A percentile compares a stretch with the other conserved stretches of the same genome.
These are phyloP conservation scores for Lanmaoa pseudosensibilis DNA, from an alignment of 768 basidiomycete species.

Conservation along the genomic window DNA sequence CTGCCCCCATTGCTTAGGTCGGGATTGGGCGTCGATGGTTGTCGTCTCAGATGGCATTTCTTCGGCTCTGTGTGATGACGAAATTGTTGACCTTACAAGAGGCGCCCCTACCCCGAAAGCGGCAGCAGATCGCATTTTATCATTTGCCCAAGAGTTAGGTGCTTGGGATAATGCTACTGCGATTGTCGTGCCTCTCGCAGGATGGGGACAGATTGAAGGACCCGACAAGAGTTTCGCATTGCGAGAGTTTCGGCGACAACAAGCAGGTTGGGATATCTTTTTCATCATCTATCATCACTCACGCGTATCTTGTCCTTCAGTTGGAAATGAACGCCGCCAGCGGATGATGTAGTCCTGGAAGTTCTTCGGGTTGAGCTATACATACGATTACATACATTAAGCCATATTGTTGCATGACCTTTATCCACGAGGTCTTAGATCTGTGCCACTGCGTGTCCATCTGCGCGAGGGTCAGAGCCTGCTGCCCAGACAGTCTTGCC, in stretches of 20 bases:
- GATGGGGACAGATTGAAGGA: conserved; percentile 84
- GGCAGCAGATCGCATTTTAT: conserved; percentile 81
- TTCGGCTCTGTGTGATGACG: conserved; percentile 87
- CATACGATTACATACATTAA: conserved; percentile 1
- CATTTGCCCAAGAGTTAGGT: conserved; percentile 85
- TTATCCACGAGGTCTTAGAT: conserved; percentile 45
- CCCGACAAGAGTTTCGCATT: conserved; percentile 80
- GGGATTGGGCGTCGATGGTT: conserved; percentile 83
- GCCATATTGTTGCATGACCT: not conserved
- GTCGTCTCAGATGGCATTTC: conserved; percentile 94
- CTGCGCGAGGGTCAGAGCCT: conserved; percentile 85
- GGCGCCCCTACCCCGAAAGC: conserved; percentile 65
- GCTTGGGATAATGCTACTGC: conserved; percentile 87
- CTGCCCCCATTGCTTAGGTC: conserved; percentile 46
- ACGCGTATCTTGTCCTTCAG: conserved; percentile 32
- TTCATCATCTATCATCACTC: not conserved
- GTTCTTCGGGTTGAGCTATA: not conserved
- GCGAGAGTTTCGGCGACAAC: conserved; percentile 72
- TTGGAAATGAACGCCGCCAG: conserved; percentile 61
- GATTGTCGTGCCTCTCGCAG: conserved; percentile 86
- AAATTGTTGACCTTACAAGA: conserved; percentile 88
- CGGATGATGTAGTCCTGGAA: conserved; percentile 52
- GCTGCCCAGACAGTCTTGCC: conserved; percentile 90
- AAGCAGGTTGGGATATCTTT: conserved; percentile 48
- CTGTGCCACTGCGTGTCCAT: conserved; percentile 86